Base-by-base conservation (phyloP, 345 rosid species). In the Gossypium anomalum region DNA sequence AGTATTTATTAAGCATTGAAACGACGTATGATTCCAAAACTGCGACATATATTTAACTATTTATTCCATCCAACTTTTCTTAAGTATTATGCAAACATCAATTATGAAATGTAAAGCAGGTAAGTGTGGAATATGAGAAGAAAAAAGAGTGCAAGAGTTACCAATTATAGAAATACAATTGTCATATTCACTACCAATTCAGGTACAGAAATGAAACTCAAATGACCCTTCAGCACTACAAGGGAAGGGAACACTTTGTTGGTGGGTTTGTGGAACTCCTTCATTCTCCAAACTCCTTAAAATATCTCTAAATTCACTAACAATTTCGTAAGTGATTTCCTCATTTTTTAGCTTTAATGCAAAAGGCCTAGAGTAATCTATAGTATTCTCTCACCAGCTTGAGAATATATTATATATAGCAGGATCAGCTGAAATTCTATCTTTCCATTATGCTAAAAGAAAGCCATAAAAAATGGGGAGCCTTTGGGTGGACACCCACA, bases 251-350 rank as follows among this genome's bases (percentile, higher is more conserved):
- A 9, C 0, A 25, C 53, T 74, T 56, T 65, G 49, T 41, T 64
- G 4, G 68, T 34, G 47, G 19, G 56, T 47, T 47, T 43, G 82
- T 79, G 81, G 85, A 81, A 76, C 51, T 58, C 52, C 83, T 82
- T 83, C 83, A 79, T 83, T 38, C 78, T 59, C 68, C 44, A 45
- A 56, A 65, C 14, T 20, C 51, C 27, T n/a, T 20, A 71, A 25
- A 41, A 56, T 19, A 29, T 67, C 12, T 49, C 75, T 71, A 72
- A 22, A 72, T 45, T 3, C 53, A 15, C 79, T 3, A 25, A 48
- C 58, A 27, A 19, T 3, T 23, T 55, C 19, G 19, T 2, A 6
- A 52, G 73, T 47, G 52, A 72, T 52, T 16, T 52, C 57, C 57
- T 52, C 8, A 52, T 41, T 72, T 66, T 17, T 80, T 19, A 7